A percentile compares a stretch with the other conserved stretches of the same genome.
These are phyloP conservation scores for Primulina eburnea DNA, from an alignment of 257 asterid genomes.

Conservation along the genomic window DNA sequence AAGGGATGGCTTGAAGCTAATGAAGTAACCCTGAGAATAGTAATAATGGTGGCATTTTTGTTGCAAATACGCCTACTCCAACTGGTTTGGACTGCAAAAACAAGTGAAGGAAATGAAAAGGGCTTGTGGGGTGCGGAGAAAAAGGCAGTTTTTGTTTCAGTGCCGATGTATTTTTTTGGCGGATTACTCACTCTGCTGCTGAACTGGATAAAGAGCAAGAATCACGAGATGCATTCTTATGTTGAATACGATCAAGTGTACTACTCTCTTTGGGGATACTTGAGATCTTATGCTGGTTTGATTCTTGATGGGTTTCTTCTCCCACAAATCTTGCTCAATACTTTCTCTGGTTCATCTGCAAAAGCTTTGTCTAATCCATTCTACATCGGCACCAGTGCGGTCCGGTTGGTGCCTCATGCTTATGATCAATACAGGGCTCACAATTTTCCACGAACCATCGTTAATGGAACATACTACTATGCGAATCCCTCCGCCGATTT, in stretches of 20 bases:
- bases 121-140: slow-evolving; percentile 37
- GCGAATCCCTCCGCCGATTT: slow-evolving; percentile 57
- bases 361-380: slow-evolving; percentile 38
- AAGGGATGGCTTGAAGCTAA: slow-evolving; percentile 58
- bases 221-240: neutral
- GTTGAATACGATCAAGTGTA: neutral
- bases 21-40: slow-evolving; percentile 54
- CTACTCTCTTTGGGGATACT: slow-evolving; percentile 36
- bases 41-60: slow-evolving; percentile 56
- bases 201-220: slow-evolving; percentile 30
- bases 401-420: slow-evolving; percentile 61
- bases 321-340: slow-evolving; percentile 59
- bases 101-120: slow-evolving; percentile 10
- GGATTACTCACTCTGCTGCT: slow-evolving; percentile 36
- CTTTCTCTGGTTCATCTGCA: slow-evolving; percentile 34
- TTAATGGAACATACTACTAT: slow-evolving; percentile 47
- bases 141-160: slow-evolving; percentile 20
- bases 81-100: slow-evolving; percentile 51
- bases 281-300: slow-evolving; percentile 56
- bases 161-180: slow-evolving; percentile 43
- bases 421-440: slow-evolving; percentile 61
- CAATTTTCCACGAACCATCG: slow-evolving; percentile 22
- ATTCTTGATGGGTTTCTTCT: slow-evolving; percentile 63
- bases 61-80: slow-evolving; percentile 53
- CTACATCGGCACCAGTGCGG: slow-evolving; percentile 54